Base-by-base conservation (phyloP, 1,284 basidiomycete genomes). In the Pholiota adiposa region DNA sequence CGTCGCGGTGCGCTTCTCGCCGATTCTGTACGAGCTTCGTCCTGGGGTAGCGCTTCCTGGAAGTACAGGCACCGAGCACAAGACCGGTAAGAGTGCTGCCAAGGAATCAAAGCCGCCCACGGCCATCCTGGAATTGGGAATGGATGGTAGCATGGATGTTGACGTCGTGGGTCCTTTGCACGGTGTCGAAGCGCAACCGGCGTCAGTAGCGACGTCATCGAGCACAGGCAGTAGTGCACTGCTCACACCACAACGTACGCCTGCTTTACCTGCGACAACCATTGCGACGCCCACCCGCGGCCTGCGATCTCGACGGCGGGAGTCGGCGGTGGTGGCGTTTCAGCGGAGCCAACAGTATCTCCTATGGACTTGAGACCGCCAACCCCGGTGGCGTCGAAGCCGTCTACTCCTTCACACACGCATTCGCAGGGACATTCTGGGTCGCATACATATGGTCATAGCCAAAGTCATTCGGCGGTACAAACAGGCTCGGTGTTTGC, bases 1-100 rank as follows among this genome's bases (percentile, higher is more conserved):
- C 66, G 89, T 98, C 1, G 96, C 93, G 0, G 94, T 99, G 49
- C 84, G 90, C 52, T 99, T 99, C 77, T 97, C 93, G 34, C 97
- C 97, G 0, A 85, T 98, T 29, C 76, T 99, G 34, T 98, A 97
- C 70, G 93, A 97, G 68, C 80, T 98, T 29, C 83, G 96, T 19
- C 76, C 82, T 2, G 81, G 79, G 34, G 83, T 90, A 1, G 72
- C 78, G 51, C 77, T 51, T 6, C 54, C 56, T 1, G 58, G 58
- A 11, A 55, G 49, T 18, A 19, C 79, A n/a, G 69, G 73, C 4
- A 75, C 76, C 40, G 58, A 60, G 16, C 62, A 60, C 36, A 57
- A 60, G 31, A 58, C 66, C 25, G 70, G 70, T 18, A 84, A 87
- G 61, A 78, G 84, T 2, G 14, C 16, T 18, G 25, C 21, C 3